Base-by-base conservation (phyloP, 305 asterid genomes). In the Fraxinus baroniana region DNA sequence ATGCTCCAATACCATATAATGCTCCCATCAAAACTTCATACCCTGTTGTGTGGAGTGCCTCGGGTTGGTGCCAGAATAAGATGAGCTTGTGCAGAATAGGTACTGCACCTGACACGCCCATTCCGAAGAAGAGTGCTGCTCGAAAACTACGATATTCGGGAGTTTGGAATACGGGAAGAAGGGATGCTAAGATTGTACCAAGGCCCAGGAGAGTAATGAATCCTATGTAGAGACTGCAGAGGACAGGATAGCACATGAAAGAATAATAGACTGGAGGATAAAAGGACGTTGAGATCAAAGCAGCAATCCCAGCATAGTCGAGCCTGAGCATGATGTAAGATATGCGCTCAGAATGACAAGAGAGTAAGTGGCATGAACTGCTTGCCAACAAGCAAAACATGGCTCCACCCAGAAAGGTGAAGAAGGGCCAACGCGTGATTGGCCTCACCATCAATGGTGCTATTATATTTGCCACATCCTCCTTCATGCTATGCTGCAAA, bases 341-440 rank as follows among this genome's bases (percentile, higher is more conserved):
- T 22, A 93, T 10, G 8, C 94, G 98, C 55, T 93, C 81, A 0
- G 99, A 95, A 86, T 97, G 99, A 72, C 99, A 95, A 12, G 94
- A 92, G 75, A 97, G 92, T 74, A 95, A 84, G 91, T 97, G 99
- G 89, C 99, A 97, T 1, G 90, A 83, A 88, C 98, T 95, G 91
- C 99, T 95, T 76, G 99, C 90, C 36, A 97, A 87, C 83, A 97
- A 86, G 91, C 98, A 97, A 75, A 97, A 95, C 99, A 97, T 95
- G 78, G 99, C 99, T 79, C 98, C 98, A 3, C 98, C 97, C 85
- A 97, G 83, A 92, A 97, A 97, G 18, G 92, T 93, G 26, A 92
- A 97, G 91, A 97, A 97, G 2, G 99, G 98, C 99, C 98, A 97
- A 13, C 98, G 96, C 0, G 99, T 95, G 82, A 97, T 93, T 74